Evolutionary conservation across 805 yeast genomes (phyloP).

Genomic region (Vanderwaltozyma verrucispora): DNA sequence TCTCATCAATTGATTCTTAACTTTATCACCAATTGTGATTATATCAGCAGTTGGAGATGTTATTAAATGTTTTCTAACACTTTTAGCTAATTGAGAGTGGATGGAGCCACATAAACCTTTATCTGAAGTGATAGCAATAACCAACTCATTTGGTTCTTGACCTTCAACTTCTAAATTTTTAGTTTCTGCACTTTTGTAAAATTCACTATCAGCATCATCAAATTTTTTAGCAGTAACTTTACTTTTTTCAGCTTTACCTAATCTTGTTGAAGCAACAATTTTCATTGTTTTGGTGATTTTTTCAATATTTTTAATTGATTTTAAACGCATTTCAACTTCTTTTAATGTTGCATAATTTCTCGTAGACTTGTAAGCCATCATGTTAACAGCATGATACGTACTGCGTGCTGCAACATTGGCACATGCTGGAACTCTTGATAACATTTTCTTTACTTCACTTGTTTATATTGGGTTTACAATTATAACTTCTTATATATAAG

Average conservation of each 20-base stretch:
- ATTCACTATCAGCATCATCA: conserved; percentile 68
- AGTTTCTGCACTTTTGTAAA: conserved; percentile 76
- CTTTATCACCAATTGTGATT: conserved; percentile 90
- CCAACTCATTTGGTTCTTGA: conserved; percentile 49
- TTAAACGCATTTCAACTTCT: conserved; percentile 96
- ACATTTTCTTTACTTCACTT: conserved; percentile 1
- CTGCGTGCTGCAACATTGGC: background rate
- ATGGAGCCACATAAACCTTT: conserved; percentile 99
- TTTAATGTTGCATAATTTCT: conserved; percentile 97
- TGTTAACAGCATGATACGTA: background rate
- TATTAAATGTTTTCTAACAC: conserved; percentile 58
- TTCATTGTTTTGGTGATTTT: conserved; percentile 99
- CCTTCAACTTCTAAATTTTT: conserved; percentile 38
- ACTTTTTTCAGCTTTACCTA: conserved; percentile 91
- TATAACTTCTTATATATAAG: too few relatives aligned
- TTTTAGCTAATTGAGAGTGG: conserved; percentile 89
- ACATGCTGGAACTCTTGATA: conserved; percentile 2
- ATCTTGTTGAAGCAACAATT: conserved; percentile 96
- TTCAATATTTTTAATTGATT: conserved; percentile 97
- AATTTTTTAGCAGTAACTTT: conserved; percentile 81
- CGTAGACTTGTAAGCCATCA: background rate
- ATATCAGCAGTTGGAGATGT: conserved; percentile 63
- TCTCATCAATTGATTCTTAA: conserved; percentile 81
- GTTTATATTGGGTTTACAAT: too few relatives aligned
- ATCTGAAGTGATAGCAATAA: conserved; percentile 88